phyloP scores from a whole-genome alignment of 2,329 filamentous ascomycete species.

The Aspergillus luchuensis region DNA sequence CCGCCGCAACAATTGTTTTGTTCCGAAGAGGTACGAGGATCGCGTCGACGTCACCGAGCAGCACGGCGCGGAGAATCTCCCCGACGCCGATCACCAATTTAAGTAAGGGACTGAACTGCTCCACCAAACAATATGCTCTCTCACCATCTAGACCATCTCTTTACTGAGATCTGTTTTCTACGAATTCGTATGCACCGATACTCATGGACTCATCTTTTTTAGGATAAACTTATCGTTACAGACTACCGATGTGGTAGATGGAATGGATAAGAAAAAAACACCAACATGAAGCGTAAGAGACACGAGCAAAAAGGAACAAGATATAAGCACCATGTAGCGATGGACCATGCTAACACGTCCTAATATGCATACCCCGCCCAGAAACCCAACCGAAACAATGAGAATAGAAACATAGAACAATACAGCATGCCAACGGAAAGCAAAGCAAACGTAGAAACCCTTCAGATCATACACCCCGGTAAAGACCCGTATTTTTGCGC shows the following conservation, averaged over 20 bases:
- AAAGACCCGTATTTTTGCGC: constrained; percentile 23
- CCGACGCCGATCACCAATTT: constrained; percentile 16
- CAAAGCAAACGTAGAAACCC: constrained; percentile 19
- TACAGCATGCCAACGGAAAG: constrained; percentile 22
- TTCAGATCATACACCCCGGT: constrained; percentile 26
- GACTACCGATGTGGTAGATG: constrained; percentile 26
- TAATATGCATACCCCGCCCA: constrained; percentile 29
- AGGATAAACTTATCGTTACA: constrained; percentile 40
- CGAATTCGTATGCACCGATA: constrained; percentile 5
- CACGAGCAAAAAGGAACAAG: constrained; percentile 23
- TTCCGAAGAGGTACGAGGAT: background rate
- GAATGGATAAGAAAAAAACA: constrained; percentile 18
- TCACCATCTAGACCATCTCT: background rate
- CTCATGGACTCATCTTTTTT: constrained; percentile 29
- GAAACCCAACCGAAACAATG: constrained; percentile 26
- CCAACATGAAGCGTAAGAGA: constrained; percentile 28
- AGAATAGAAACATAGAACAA: constrained; percentile 24
- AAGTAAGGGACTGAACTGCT: background rate
- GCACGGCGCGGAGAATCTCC: constrained; percentile 9
- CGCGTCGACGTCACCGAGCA: constrained; percentile 22
- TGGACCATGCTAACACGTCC: constrained; percentile 27
- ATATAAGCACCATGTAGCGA: constrained; percentile 25
- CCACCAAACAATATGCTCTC: background rate
- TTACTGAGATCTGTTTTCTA: constrained; percentile 2
- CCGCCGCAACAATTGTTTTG: background rate